phyloP scores from a whole-genome alignment of 2,329 filamentous ascomycete species.

The Aphanoascus verrucosus region DNA sequence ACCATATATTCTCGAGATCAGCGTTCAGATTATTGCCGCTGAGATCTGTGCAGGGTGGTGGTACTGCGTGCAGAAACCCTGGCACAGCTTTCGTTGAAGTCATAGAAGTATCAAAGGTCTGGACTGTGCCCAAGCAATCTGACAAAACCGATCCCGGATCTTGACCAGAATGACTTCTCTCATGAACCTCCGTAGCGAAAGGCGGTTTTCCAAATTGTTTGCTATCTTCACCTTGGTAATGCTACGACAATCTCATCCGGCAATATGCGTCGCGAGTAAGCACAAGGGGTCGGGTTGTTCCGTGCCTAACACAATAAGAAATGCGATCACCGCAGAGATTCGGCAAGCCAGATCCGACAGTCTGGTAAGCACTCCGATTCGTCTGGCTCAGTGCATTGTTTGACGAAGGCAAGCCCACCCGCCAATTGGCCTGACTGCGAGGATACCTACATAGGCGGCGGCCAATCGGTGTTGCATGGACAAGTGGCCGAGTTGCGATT shows the following conservation, averaged over 20 bases:
- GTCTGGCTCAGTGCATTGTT: neutral
- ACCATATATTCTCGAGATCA: too few species aligned
- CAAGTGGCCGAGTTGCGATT: neutral
- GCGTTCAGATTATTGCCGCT: too few species aligned
- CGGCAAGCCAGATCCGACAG: neutral
- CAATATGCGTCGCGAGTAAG: neutral
- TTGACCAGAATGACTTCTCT: neutral
- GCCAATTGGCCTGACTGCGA: neutral
- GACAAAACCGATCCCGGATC: neutral
- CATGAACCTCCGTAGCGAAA: neutral
- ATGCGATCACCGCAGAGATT: neutral
- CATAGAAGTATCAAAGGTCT: too few species aligned
- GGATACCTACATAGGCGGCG: neutral
- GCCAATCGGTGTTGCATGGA: constrained; percentile 3
- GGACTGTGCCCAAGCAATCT: too few species aligned
- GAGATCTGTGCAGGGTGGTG: too few species aligned
- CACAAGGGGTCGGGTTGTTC: neutral
- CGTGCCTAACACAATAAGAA: neutral
- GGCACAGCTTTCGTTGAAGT: too few species aligned
- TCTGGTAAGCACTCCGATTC: constrained; percentile 4
- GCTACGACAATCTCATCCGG: neutral
- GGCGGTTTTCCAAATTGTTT: neutral
- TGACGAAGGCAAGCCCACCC: neutral
- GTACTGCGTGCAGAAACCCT: too few species aligned
- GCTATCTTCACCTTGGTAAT: neutral